phyloP scores from a whole-genome alignment of 2,329 filamentous ascomycete species.

The Phialocephala sp. region DNA sequence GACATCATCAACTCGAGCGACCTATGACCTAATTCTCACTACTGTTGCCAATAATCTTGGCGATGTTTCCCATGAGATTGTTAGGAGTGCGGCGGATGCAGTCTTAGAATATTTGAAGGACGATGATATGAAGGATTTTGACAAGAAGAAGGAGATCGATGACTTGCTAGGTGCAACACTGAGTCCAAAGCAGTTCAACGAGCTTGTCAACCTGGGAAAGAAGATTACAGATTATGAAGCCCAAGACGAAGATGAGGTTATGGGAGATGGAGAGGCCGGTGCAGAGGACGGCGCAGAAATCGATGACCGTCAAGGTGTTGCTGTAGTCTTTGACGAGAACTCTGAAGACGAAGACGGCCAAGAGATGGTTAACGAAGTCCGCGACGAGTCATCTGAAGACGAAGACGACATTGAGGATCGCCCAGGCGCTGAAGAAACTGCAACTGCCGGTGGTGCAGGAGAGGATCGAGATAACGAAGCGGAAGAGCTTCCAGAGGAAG shows the following conservation, averaged over 20 bases:
- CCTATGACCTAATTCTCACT: conserved; percentile 92
- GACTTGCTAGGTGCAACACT: conserved; percentile 86
- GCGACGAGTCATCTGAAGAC: conserved; percentile 84
- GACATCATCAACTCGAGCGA: conserved; percentile 88
- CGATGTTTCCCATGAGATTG: conserved; percentile 90
- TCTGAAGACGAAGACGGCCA: conserved; percentile 84
- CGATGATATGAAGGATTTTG: conserved; percentile 93
- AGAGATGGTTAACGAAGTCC: conserved; percentile 81
- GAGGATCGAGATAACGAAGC: conserved; percentile 56
- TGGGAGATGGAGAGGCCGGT: conserved; percentile 70
- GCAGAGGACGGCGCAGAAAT: conserved; percentile 78
- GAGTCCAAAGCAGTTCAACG: conserved; percentile 91
- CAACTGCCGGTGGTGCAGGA: conserved; percentile 56
- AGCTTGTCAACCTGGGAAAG: conserved; percentile 93
- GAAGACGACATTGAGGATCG: conserved; percentile 71
- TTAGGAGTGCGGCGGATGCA: conserved; percentile 91
- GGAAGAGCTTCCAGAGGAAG: conserved; percentile 60
- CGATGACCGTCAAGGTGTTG: conserved; percentile 94
- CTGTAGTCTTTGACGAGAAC: conserved; percentile 94
- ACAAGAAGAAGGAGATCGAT: conserved; percentile 98
- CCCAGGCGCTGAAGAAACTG: conserved; percentile 55
- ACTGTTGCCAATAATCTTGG: conserved; percentile 88
- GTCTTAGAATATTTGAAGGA: conserved; percentile 92
- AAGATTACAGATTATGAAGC: conserved; percentile 99
- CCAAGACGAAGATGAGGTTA: conserved; percentile 92